Evolutionary conservation across 129 eudicot genomes (phyloP).

Genomic region (Gnaphalium uliginosum): DNA sequence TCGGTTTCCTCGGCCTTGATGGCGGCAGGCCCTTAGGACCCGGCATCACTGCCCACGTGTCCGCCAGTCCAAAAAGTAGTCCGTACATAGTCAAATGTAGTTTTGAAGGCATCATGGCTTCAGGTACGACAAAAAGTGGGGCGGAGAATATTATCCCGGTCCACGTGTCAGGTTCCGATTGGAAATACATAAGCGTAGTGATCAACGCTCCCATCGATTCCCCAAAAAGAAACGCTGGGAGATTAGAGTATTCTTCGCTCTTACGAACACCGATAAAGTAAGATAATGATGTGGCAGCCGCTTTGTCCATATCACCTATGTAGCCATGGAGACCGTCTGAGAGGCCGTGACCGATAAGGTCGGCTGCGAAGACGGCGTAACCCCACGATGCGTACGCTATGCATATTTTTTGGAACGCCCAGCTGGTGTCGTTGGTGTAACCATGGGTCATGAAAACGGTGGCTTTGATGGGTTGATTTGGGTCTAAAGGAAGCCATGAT

Average conservation of each 20-base stretch:
- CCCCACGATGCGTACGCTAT: conserved; percentile 8
- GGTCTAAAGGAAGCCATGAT: conserved; percentile 21
- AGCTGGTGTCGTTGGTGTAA: not conserved
- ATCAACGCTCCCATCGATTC: conserved; percentile 68
- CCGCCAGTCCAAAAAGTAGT: conserved; percentile 68
- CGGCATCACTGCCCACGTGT: conserved; percentile 84
- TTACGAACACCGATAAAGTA: conserved; percentile 52
- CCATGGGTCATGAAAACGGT: conserved; percentile 16
- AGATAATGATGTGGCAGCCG: conserved; percentile 44
- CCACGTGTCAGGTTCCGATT: conserved; percentile 62
- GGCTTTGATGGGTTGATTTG: conserved; percentile 47
- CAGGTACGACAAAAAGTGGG: conserved; percentile 67
- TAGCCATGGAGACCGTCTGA: conserved; percentile 41
- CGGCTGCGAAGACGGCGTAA: conserved; percentile 73
- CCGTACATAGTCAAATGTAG: conserved; percentile 61
- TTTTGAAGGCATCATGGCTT: conserved; percentile 67
- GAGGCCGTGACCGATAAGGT: conserved; percentile 68
- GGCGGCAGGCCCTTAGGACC: conserved; percentile 50
- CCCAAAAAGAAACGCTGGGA: conserved; percentile 70
- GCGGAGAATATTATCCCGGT: conserved; percentile 66
- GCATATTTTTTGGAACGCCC: conserved; percentile 1
- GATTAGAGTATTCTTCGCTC: conserved; percentile 48
- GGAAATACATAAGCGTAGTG: conserved; percentile 65
- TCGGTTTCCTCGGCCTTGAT: conserved; percentile 51
- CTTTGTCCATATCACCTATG: conserved; percentile 54